phyloP scores from a whole-genome alignment of 148 eudicot species.

The Persicaria maculosa region DNA sequence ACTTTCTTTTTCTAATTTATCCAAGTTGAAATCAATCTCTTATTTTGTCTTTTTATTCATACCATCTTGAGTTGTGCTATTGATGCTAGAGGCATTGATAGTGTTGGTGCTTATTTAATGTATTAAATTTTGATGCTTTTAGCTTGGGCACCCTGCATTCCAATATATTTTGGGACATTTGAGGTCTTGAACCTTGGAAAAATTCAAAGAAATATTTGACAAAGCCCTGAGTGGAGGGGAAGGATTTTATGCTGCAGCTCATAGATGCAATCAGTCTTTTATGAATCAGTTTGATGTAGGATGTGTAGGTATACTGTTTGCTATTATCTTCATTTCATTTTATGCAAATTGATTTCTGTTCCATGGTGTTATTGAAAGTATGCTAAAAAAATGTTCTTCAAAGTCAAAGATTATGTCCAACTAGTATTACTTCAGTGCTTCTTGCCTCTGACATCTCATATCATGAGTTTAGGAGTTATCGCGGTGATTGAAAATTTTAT shows the following conservation, averaged over 20 bases:
- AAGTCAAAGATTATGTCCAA: neutral
- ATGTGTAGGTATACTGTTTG: slow-evolving; percentile 50
- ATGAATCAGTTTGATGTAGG: slow-evolving; percentile 53
- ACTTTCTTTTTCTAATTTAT: neutral
- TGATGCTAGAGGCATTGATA: slow-evolving; percentile 1
- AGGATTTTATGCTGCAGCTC: slow-evolving; percentile 57
- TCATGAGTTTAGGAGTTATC: neutral
- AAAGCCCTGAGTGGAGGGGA: slow-evolving; percentile 62
- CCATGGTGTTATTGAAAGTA: neutral
- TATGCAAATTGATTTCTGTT: neutral
- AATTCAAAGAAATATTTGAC: slow-evolving; percentile 67
- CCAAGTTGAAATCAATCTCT: neutral
- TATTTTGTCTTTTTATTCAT: neutral
- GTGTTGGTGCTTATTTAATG: neutral
- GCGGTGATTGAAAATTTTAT: neutral
- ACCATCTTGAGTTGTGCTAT: neutral
- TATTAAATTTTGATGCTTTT: slow-evolving; percentile 11
- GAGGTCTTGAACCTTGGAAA: slow-evolving; percentile 61
- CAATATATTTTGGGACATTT: slow-evolving; percentile 73
- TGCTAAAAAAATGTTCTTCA: neutral
- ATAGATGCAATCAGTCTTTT: slow-evolving; percentile 38
- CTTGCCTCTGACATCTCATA: neutral
- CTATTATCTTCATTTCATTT: neutral
- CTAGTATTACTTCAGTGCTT: neutral
- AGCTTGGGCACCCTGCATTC: slow-evolving; percentile 88